Conservation (phyloP, 352 stramenopile species). For the Phytophthora multivora region DNA sequence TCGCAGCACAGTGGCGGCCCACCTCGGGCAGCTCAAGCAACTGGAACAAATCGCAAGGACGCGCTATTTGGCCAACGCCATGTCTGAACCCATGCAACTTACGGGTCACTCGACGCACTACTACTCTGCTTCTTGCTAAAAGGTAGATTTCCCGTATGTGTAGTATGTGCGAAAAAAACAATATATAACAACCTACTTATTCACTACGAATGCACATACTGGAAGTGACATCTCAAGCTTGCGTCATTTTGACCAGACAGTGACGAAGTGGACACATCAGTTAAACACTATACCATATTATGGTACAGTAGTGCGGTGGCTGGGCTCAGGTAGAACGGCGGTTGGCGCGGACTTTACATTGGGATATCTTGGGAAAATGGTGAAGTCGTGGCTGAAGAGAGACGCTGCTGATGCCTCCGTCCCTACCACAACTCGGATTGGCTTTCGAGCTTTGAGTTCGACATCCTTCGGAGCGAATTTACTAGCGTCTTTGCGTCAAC, state of each 20-base stretch:
- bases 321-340: background rate
- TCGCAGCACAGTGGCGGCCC: conserved; percentile 29
- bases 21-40: conserved; percentile 30
- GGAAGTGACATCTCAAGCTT: background rate
- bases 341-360: background rate
- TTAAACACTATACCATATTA: too few species aligned
- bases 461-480: conserved; percentile 17
- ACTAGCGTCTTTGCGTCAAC: conserved; percentile 23
- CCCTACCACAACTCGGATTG: conserved; percentile 7
- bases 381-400: conserved; percentile 25
- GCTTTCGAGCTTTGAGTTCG: conserved; percentile 12
- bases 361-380: conserved; percentile 10
- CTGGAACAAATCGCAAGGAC: conserved; percentile 27
- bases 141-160: background rate
- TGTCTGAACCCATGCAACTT: conserved; percentile 13
- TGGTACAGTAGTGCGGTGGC: too few species aligned
- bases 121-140: conserved; percentile 20
- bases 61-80: conserved; percentile 8
- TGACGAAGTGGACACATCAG: too few species aligned
- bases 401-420: conserved; percentile 5
- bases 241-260: background rate
- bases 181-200: conserved; percentile 8
- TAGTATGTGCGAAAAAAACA: conserved; percentile 2
- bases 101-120: background rate
- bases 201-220: background rate